Base-by-base conservation (phyloP, 2,329 filamentous ascomycete genomes). In the Aureobasidium mangrovei region DNA sequence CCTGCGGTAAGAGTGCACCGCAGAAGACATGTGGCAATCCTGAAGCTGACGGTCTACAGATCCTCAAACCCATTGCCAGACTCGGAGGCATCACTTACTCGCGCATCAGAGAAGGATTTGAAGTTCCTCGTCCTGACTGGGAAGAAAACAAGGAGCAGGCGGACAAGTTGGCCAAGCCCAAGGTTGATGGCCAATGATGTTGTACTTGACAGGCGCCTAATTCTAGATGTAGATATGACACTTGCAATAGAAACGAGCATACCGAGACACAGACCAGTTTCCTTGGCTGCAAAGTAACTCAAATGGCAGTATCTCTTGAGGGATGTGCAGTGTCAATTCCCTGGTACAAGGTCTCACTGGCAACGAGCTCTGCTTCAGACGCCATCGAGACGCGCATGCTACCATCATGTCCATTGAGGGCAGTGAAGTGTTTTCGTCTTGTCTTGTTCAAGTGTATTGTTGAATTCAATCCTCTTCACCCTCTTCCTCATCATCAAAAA, bases 1-100 rank as follows among this genome's bases (percentile, higher is more conserved):
- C 81, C 88, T 8, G 78, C 72, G 51, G 81, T 84, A 66, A 72
- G 78, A 18, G 18, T 18, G 18, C 18, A 18, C 18, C 18, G 18
- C 18, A 18, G 18, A 18, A 18, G 18, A 18, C 18, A 18, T 18
- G 18, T 18, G 18, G 18, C 18, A 18, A 18, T 18, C 18, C 18
- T 18, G 18, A 18, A 18, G 18, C 18, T 18, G 18, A 18, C 18
- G 18, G 18, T 18, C 6, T 24, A 12, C 53, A 84, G 72, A 77
- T 94, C 7, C 71, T 96, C 54, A 81, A 81, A 58, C 89, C 91
- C 0, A 77, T 95, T 12, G 82, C 81, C 59, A 80, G 91, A 36
- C 64, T 96, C 27, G 91, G 91, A 28, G 91, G 91, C 1, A 94
- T 96, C 62, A 85, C 85, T 0, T 97, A 95, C 67, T 85, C 78